Evolutionary conservation across 179 eudicot species (phyloP).

Genomic region (Silene coronaria): DNA sequence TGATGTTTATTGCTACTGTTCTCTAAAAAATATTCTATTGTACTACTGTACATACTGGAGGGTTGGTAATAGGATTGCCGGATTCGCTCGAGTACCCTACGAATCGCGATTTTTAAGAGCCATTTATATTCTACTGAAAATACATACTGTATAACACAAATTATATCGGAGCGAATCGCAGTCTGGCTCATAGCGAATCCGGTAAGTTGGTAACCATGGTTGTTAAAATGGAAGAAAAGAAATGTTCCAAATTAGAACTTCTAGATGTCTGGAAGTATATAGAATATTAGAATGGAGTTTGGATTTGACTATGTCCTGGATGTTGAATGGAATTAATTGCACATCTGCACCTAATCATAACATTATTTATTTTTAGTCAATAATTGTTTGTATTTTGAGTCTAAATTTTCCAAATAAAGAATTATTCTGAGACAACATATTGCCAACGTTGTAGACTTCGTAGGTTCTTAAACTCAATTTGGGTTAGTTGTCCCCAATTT

Average conservation of each 20-base stretch:
- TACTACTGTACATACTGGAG: neutral
- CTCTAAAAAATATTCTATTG: neutral
- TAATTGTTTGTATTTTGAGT: neutral
- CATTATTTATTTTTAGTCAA: slow-evolving; percentile 2
- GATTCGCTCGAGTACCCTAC: too few species aligned
- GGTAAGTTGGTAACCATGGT: too few species aligned
- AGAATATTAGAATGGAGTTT: neutral
- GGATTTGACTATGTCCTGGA: slow-evolving; percentile 1
- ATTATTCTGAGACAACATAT: neutral
- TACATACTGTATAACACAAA: too few species aligned
- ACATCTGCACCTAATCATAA: neutral
- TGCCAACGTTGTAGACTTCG: neutral
- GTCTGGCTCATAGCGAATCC: too few species aligned
- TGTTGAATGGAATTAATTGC: neutral
- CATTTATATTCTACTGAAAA: too few species aligned
- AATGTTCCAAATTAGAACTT: neutral
- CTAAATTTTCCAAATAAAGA: neutral
- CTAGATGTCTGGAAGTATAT: neutral
- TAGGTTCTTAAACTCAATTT: neutral
- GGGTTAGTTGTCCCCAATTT: neutral
- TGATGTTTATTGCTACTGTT: neutral
- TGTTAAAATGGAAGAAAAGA: neutral
- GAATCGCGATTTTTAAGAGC: too few species aligned
- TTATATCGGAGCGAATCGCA: too few species aligned
- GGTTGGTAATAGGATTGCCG: neutral